Conservation (phyloP, 2,329 filamentous ascomycete genomes). For the Phyllosticta ampelicida region DNA sequence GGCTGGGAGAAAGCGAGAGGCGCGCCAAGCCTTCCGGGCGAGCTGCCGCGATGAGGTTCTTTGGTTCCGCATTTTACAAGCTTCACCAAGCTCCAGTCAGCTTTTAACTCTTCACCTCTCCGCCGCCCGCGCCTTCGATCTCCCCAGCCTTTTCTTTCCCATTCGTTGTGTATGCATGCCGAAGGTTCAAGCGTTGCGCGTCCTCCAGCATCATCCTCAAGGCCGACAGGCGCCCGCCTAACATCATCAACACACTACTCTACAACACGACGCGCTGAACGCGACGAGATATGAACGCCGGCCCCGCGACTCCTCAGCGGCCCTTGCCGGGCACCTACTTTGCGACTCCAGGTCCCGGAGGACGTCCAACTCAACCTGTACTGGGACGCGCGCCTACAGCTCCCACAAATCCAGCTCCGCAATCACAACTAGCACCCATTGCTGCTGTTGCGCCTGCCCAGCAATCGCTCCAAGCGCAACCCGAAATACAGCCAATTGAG, state of each 20-base stretch:
- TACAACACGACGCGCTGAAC: conserved; percentile 4
- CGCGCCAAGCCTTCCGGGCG: not conserved
- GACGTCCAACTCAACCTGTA: conserved; percentile 6
- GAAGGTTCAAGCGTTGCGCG: conserved; percentile 1
- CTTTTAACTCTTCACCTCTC: not conserved
- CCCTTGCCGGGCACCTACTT: conserved; percentile 66
- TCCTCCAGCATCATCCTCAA: conserved; percentile 2
- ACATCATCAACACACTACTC: not conserved
- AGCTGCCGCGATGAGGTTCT: not conserved
- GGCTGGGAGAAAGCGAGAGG: not conserved
- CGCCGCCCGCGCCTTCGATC: conserved; percentile 2
- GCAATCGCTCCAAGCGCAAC: not conserved
- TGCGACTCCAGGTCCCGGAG: conserved; percentile 50
- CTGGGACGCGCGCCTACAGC: conserved; percentile 6
- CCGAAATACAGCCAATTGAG: conserved; percentile 49
- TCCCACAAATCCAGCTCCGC: conserved; percentile 6
- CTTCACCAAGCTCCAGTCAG: not conserved
- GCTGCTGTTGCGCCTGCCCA: conserved; percentile 2
- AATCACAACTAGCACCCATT: conserved; percentile 5
- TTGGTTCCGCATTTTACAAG: not conserved
- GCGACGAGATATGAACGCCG: conserved; percentile 1
- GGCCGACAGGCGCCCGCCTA: conserved; percentile 4
- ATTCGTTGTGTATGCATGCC: conserved; percentile 4
- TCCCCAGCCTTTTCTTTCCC: conserved; percentile 1
- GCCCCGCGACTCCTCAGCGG: conserved; percentile 52